These are phyloP conservation scores for Hemisphaericaspora nanyangensis DNA, from an alignment of 805 yeast species.

Conservation along the genomic window DNA sequence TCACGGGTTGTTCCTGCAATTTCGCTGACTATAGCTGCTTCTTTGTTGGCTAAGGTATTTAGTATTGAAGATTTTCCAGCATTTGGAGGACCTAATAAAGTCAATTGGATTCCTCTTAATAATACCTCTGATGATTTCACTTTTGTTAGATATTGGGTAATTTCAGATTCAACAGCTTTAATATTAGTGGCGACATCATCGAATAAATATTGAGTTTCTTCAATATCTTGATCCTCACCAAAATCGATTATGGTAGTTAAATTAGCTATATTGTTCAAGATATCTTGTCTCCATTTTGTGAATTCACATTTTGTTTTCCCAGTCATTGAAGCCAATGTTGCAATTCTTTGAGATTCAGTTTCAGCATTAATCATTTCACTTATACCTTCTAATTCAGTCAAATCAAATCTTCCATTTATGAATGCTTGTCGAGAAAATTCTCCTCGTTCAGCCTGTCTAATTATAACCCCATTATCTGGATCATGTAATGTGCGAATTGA, in stretches of 20 bases:
- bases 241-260: slow-evolving; percentile 90
- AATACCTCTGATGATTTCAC: slow-evolving; percentile 60
- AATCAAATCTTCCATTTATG: slow-evolving; percentile 74
- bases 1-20: slow-evolving; percentile 96
- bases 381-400: slow-evolving; percentile 89
- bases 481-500: slow-evolving; percentile 57
- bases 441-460: slow-evolving; percentile 88
- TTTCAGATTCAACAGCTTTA: slow-evolving; percentile 37
- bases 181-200: slow-evolving; percentile 46
- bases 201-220: slow-evolving; percentile 55
- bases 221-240: slow-evolving; percentile 88
- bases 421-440: slow-evolving; percentile 89
- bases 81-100: slow-evolving; percentile 87
- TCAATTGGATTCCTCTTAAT: slow-evolving; percentile 66
- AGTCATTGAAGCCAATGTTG: slow-evolving; percentile 68
- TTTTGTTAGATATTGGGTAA: slow-evolving; percentile 41
- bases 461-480: slow-evolving; percentile 31
- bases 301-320: slow-evolving; percentile 62
- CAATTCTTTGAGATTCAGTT: slow-evolving; percentile 79
- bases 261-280: slow-evolving; percentile 66
- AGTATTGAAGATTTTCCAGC: slow-evolving; percentile 92
- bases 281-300: slow-evolving; percentile 58
- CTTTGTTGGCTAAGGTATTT: slow-evolving; percentile 70
- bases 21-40: slow-evolving; percentile 86
- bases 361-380: slow-evolving; percentile 89